These are phyloP conservation scores for Ophioceras dolichostomum DNA, from an alignment of 2,329 filamentous ascomycete species.

Conservation along the genomic window DNA sequence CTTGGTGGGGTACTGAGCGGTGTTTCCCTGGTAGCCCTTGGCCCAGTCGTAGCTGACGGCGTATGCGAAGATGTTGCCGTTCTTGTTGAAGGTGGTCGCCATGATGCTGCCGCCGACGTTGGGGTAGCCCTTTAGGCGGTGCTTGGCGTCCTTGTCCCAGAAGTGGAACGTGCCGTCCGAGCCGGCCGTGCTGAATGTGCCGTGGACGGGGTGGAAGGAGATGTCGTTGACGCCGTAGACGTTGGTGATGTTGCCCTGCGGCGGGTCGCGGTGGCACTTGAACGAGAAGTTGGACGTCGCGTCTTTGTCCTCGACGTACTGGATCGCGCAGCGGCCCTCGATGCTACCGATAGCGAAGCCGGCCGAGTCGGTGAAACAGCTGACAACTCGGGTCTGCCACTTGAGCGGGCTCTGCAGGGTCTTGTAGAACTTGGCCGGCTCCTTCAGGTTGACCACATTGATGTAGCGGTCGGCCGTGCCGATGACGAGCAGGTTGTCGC, in stretches of 20 bases:
- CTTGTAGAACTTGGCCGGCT: conserved; percentile 90
- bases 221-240: conserved; percentile 96
- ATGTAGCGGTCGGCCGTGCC: conserved; percentile 94
- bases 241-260: conserved; percentile 64
- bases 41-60: conserved; percentile 96
- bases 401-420: conserved; percentile 91
- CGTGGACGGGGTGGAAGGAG: conserved; percentile 91
- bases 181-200: conserved; percentile 96
- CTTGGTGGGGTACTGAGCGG: conserved; percentile 60
- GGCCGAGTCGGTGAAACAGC: conserved; percentile 83
- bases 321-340: conserved; percentile 92
- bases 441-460: conserved; percentile 83
- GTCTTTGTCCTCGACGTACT: conserved; percentile 97
- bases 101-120: conserved; percentile 78
- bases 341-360: conserved; percentile 95
- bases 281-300: conserved; percentile 91
- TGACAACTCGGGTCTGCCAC: conserved; percentile 93
- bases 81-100: conserved; percentile 81
- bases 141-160: conserved; percentile 89
- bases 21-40: conserved; percentile 87
- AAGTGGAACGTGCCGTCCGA: conserved; percentile 95
- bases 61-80: conserved; percentile 74
- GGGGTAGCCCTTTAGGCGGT: conserved; percentile 80
- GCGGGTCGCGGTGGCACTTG: conserved; percentile 89
- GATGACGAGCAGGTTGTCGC: conserved; percentile 77